Conservation (phyloP, 2,329 filamentous ascomycete genomes). For the Exserohilum rostratum region DNA sequence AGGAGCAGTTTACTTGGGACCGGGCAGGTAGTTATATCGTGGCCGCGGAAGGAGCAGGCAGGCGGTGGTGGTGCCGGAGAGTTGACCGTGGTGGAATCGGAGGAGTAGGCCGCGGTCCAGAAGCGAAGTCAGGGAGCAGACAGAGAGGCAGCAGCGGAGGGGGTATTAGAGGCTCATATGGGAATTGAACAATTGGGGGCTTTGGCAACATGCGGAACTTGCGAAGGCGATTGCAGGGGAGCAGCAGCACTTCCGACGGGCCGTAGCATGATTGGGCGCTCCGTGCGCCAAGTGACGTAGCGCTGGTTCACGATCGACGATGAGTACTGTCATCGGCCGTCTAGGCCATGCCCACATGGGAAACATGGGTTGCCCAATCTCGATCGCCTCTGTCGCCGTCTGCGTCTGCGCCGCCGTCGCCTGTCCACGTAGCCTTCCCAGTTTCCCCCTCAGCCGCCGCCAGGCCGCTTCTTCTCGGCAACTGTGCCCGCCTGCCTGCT, state of each 20-base stretch:
- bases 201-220: constrained; percentile 13
- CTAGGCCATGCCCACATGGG: not conserved
- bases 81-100: not conserved
- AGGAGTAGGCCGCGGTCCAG: not conserved
- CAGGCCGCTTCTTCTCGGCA: not conserved
- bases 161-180: constrained; percentile 7
- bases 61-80: not conserved
- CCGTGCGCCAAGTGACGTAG: constrained; percentile 8
- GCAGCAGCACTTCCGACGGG: not conserved
- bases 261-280: constrained; percentile 6
- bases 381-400: constrained; percentile 1
- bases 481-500: not conserved
- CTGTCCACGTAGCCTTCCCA: too few species aligned
- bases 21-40: not conserved
- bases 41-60: not conserved
- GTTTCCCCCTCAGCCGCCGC: not conserved
- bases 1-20: not conserved
- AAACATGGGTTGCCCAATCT: not conserved
- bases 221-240: constrained; percentile 13
- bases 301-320: constrained; percentile 8
- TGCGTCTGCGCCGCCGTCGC: too few species aligned
- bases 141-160: not conserved
- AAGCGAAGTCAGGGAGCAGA: constrained; percentile 2
- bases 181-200: constrained; percentile 15
- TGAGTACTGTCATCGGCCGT: constrained; percentile 4